These are phyloP conservation scores for Cocos nucifera DNA, from an alignment of 176 grass and related monocot species.

Conservation along the genomic window DNA sequence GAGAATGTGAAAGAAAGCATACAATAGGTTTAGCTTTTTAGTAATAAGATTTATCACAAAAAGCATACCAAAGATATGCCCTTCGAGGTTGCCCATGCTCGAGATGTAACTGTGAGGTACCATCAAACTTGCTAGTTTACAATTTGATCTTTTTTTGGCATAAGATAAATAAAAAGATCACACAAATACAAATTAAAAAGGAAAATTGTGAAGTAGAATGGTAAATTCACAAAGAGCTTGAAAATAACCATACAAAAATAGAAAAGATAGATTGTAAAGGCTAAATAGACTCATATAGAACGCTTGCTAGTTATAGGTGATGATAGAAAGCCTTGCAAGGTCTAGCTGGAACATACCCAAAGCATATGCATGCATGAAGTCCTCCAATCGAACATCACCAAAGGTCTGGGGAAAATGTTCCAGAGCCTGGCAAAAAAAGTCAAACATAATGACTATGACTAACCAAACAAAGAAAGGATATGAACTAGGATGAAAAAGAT, in stretches of 20 bases:
- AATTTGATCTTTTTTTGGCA: too few relatives aligned
- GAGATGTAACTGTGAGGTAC: conserved; percentile 57
- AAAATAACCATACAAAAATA: background rate
- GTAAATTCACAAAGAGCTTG: background rate
- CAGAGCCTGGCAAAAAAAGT: conserved; percentile 36
- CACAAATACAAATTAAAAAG: too few relatives aligned
- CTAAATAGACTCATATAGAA: background rate
- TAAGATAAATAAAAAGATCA: too few relatives aligned
- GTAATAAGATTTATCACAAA: conserved; percentile 1
- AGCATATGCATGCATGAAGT: conserved; percentile 64
- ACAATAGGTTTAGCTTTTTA: background rate
- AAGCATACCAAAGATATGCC: conserved; percentile 65
- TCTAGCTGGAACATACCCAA: conserved; percentile 37
- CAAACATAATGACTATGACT: background rate
- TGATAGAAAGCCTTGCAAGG: background rate
- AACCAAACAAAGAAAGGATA: conserved; percentile 4
- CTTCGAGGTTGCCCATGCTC: conserved; percentile 53
- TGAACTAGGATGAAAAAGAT: too few relatives aligned
- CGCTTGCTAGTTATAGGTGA: too few relatives aligned
- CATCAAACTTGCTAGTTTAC: conserved; percentile 10
- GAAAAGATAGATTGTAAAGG: background rate
- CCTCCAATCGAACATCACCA: conserved; percentile 39
- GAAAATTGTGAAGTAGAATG: too few relatives aligned
- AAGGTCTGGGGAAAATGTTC: conserved; percentile 45
- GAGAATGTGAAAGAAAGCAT: background rate